Conservation (phyloP, 306 rosid genomes). For the Rubus parviflorus region DNA sequence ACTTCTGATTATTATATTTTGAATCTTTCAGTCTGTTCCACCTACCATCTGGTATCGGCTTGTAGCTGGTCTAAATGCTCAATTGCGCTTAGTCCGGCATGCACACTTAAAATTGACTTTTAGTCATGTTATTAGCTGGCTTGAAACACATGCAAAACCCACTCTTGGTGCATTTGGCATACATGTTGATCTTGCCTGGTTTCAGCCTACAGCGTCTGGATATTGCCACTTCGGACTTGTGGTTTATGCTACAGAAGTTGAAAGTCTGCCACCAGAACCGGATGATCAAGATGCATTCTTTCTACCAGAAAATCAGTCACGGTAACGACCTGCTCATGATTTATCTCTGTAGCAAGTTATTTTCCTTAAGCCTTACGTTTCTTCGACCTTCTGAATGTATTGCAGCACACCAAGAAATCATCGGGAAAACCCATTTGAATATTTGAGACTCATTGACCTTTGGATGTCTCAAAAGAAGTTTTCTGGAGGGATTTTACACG, state of each 20-base stretch:
- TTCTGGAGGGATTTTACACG: conserved; percentile 58
- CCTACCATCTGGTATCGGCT: conserved; percentile 95
- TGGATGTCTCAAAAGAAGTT: conserved; percentile 54
- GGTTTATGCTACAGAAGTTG: conserved; percentile 51
- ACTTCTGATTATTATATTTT: conserved; percentile 24
- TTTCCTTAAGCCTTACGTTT: conserved; percentile 19
- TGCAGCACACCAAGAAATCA: conserved; percentile 43
- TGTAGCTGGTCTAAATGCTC: conserved; percentile 96
- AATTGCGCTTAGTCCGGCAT: conserved; percentile 66
- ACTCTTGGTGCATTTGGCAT: conserved; percentile 52
- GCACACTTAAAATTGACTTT: conserved; percentile 73
- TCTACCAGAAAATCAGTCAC: conserved; percentile 45
- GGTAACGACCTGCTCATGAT: conserved; percentile 46
- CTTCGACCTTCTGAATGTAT: conserved; percentile 15
- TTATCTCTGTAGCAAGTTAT: conserved; percentile 21
- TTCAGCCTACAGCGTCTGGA: conserved; percentile 93
- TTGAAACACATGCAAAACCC: conserved; percentile 70
- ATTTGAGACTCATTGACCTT: conserved; percentile 46
- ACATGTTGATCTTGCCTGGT: conserved; percentile 77
- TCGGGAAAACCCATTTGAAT: conserved; percentile 34
- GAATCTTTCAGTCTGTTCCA: conserved; percentile 61
- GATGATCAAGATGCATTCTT: conserved; percentile 47
- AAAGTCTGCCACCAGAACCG: conserved; percentile 29
- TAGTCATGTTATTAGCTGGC: conserved; percentile 69
- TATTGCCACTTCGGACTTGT: conserved; percentile 82